Evolutionary conservation across 164 flowering plant species (phyloP), one percentile per base, ranked within the genome.

Genomic region (Piper longum): DNA sequence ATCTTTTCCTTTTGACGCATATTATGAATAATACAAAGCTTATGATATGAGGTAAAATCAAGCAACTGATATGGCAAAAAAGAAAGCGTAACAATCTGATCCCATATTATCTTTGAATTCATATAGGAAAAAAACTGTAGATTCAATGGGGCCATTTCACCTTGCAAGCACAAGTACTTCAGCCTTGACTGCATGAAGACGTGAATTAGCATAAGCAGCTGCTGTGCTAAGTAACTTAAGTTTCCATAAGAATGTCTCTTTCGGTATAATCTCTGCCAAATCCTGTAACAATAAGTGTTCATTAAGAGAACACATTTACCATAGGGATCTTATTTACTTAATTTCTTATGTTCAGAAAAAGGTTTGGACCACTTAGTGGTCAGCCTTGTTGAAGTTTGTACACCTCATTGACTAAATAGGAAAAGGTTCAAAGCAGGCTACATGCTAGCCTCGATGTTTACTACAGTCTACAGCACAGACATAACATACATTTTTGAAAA

Each of bases 131-230:
- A 9, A 48, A 9, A 9, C 52, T 48, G 52, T 14, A 9, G 14
- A 48, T 5, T 48, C 12, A 48, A 5, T 2, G 2, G 14, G 1
- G 52, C 9, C 7, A 48, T 9, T 48, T 48, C 51, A 92, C 99
- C 99, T 88, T 55, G 91, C 91, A 56, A 93, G 87, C 64, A 93
- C 78, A 57, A 93, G 88, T 51, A 93, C 97, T 82, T 93, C 92
- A 65, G 97, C 97, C 76, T 81, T 88, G 61, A 93, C 82, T 61
- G 97, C 92, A 80, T 93, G 99, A 43, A 93, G 95, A 64, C 96
- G 99, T 55, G 99, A 93, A 79, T 93, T 93, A 62, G 95, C 79
- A 79, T 90, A 93, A 61, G 88, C 81, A 70, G 99, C 79, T 67
- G 82, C 99, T 57, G 89, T 73, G 70, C 78, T 83, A 16, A 93